Conservation (phyloP, 169 alveolate species). For the Eimeria tenella region DNA sequence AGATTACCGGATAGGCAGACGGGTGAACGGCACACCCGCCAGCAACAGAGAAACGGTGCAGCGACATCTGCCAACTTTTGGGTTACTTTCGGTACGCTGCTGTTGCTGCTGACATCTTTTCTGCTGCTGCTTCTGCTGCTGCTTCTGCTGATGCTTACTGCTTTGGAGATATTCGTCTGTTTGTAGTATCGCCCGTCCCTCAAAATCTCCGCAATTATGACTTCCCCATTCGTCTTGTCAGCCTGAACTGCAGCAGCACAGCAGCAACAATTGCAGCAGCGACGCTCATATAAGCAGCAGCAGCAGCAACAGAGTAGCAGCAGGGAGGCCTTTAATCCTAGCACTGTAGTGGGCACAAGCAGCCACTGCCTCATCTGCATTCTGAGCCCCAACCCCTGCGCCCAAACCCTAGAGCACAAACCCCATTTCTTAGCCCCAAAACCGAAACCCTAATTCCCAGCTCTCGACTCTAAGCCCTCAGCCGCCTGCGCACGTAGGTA, state of each 20-base stretch:
- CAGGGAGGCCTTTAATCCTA: neutral
- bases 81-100: neutral
- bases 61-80: too few relatives aligned
- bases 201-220: constrained; percentile 76
- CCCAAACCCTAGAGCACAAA: neutral
- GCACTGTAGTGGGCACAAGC: neutral
- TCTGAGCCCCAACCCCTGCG: neutral
- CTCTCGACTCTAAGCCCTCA: constrained; percentile 72
- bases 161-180: constrained; percentile 80
- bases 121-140: constrained; percentile 1
- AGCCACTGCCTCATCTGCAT: neutral
- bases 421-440: neutral
- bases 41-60: neutral
- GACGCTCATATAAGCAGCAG: neutral
- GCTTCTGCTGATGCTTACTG: constrained; percentile 67
- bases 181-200: constrained; percentile 83
- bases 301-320: neutral
- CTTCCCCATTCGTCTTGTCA: constrained; percentile 63
- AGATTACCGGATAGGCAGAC: too few relatives aligned
- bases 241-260: constrained; percentile 54
- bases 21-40: neutral
- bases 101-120: neutral
- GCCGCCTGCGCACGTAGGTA: constrained; percentile 79
- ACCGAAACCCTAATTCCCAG: constrained; percentile 46
- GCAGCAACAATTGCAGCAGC: neutral